These are phyloP conservation scores for Pseudopyrenochaeta lycopersici DNA, from an alignment of 2,329 filamentous ascomycete genomes.

Conservation along the genomic window DNA sequence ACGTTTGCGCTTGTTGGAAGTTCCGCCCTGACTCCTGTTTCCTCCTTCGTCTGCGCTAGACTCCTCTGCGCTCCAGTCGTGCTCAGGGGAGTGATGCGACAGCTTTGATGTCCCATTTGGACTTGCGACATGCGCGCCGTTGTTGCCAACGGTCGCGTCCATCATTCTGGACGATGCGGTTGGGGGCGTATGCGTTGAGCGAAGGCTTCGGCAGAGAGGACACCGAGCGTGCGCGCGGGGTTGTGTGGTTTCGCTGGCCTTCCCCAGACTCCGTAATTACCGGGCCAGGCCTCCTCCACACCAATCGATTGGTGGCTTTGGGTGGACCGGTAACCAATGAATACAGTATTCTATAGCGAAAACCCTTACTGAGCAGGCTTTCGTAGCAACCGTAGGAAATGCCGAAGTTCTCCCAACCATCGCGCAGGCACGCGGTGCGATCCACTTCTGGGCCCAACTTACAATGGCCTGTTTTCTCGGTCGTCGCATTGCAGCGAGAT, in stretches of 20 bases:
- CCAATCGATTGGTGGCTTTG: conserved; percentile 23
- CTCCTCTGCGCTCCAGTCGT: conserved; percentile 46
- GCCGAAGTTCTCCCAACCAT: conserved; percentile 16
- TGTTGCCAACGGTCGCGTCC: conserved; percentile 35
- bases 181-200: conserved; percentile 32
- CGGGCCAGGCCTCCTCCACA: conserved; percentile 8
- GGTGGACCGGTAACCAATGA: conserved; percentile 7
- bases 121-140: conserved; percentile 35
- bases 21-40: conserved; percentile 44
- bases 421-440: conserved; percentile 16
- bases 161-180: conserved; percentile 40
- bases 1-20: conserved; percentile 58
- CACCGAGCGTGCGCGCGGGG: conserved; percentile 27
- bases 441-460: conserved; percentile 26
- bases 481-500: conserved; percentile 40
- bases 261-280: conserved; percentile 34
- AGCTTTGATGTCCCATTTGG: conserved; percentile 42
- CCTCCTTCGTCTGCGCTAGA: conserved; percentile 54
- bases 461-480: conserved; percentile 24
- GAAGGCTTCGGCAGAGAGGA: conserved; percentile 22
- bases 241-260: conserved; percentile 25
- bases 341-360: conserved; percentile 11
- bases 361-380: conserved; percentile 5
- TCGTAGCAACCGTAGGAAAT: background rate
- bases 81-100: conserved; percentile 44